phyloP scores from a whole-genome alignment of 805 yeast genomes.

The Candida berthetii region DNA sequence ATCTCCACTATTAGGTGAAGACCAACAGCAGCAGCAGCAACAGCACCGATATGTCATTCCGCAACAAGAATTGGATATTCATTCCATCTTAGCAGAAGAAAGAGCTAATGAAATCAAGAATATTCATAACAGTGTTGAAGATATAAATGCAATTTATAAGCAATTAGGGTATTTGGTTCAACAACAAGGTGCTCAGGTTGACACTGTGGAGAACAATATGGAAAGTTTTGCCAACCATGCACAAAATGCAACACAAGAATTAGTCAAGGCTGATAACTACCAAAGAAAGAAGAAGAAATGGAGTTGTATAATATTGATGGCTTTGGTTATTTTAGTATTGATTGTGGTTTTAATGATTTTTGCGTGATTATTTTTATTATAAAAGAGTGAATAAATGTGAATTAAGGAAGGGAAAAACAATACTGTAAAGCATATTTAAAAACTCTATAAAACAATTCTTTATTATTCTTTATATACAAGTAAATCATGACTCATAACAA shows the following conservation, averaged over 20 bases:
- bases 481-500: no score
- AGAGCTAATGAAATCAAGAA: constrained; percentile 67
- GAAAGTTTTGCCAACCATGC: constrained; percentile 56
- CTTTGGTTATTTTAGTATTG: constrained; percentile 51
- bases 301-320: constrained; percentile 59
- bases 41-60: constrained; percentile 28
- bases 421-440: no score
- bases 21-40: constrained; percentile 25
- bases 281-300: constrained; percentile 68
- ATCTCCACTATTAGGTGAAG: constrained; percentile 33
- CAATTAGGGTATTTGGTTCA: constrained; percentile 73
- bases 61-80: constrained; percentile 56
- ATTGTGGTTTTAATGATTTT: constrained; percentile 49
- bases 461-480: no score
- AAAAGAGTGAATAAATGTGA: no score
- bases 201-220: constrained; percentile 77
- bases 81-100: constrained; percentile 59
- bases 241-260: constrained; percentile 64
- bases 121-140: constrained; percentile 73
- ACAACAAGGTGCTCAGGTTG: constrained; percentile 83
- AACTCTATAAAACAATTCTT: no score
- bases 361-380: background rate
- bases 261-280: constrained; percentile 67
- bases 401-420: no score
- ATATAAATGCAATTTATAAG: constrained; percentile 79